phyloP scores from a whole-genome alignment of 1,139 yeast species.

The Diutina scorzettiae region DNA sequence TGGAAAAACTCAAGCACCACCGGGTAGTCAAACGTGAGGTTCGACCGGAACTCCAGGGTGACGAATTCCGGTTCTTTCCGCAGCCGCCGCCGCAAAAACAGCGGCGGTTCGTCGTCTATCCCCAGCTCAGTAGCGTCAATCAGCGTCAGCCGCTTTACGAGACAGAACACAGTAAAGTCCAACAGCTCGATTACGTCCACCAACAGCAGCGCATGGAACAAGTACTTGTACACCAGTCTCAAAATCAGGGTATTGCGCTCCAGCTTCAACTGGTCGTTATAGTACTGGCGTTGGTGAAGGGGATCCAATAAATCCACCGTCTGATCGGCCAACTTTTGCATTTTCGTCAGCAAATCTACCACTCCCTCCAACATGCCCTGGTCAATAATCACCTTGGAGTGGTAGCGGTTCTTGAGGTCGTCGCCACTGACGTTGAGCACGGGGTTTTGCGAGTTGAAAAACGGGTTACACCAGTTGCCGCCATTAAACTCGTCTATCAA shows the following conservation, averaged over 20 bases:
- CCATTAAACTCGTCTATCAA: constrained; percentile 54
- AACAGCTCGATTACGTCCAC: constrained; percentile 46
- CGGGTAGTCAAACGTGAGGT: constrained; percentile 42
- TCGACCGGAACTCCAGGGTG: not conserved
- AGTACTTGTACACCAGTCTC: constrained; percentile 39
- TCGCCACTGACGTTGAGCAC: constrained; percentile 35
- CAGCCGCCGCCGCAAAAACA: constrained; percentile 4
- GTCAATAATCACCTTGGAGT: constrained; percentile 38
- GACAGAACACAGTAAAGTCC: constrained; percentile 47
- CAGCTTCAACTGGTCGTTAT: constrained; percentile 23
- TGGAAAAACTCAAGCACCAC: constrained; percentile 64
- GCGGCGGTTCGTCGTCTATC: too few relatives aligned
- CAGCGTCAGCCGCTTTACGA: constrained; percentile 14
- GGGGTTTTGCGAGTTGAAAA: constrained; percentile 32
- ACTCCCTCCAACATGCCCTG: constrained; percentile 33
- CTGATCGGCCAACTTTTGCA: constrained; percentile 27
- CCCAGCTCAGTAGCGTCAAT: constrained; percentile 8
- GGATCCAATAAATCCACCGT: constrained; percentile 30
- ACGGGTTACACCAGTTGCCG: constrained; percentile 65
- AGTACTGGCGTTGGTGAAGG: constrained; percentile 19
- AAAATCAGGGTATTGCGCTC: constrained; percentile 44
- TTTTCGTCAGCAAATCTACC: constrained; percentile 23
- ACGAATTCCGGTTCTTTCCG: constrained; percentile 10
- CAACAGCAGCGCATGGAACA: constrained; percentile 37
- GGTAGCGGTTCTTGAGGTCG: constrained; percentile 30